These are phyloP conservation scores for Gautieria morchelliformis DNA, from an alignment of 768 basidiomycete species.

Conservation along the genomic window DNA sequence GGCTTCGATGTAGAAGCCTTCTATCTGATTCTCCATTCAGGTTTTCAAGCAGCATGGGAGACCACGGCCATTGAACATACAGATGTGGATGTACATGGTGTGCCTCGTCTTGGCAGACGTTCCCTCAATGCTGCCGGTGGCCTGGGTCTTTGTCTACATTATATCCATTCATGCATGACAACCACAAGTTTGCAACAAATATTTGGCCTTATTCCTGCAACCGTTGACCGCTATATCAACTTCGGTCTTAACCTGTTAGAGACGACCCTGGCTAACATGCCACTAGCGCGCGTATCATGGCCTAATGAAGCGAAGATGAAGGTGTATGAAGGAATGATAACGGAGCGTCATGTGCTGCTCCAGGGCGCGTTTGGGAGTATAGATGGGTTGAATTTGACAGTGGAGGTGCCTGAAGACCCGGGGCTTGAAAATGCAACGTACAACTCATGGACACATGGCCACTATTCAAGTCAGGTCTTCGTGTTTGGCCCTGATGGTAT, in stretches of 20 bases:
- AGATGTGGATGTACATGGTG: slow-evolving; percentile 16
- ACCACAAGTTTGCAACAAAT: slow-evolving; percentile 31
- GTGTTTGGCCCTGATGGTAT: too few species aligned
- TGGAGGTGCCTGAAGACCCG: too few species aligned
- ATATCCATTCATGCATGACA: slow-evolving; percentile 30
- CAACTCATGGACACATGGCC: too few species aligned
- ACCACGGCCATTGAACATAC: slow-evolving; percentile 21
- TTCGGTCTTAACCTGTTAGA: slow-evolving; percentile 27
- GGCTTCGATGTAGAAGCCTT: slow-evolving; percentile 23
- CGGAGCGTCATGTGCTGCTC: slow-evolving; percentile 21
- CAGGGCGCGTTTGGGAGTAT: slow-evolving; percentile 31
- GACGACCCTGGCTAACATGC: slow-evolving; percentile 18
- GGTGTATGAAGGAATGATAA: slow-evolving; percentile 25
- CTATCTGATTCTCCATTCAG: slow-evolving; percentile 20
- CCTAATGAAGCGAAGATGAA: slow-evolving; percentile 11
- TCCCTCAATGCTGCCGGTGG: slow-evolving; percentile 31
- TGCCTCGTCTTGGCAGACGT: slow-evolving; percentile 18
- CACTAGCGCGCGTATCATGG: slow-evolving; percentile 15
- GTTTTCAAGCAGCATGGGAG: slow-evolving; percentile 22
- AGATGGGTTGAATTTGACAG: slow-evolving; percentile 35
- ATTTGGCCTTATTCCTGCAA: slow-evolving; percentile 32
- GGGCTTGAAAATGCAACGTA: too few species aligned
- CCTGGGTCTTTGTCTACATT: slow-evolving; percentile 33
- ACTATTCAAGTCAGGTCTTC: too few species aligned
- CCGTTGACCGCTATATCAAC: slow-evolving; percentile 24